These are phyloP conservation scores for Globisporangium nagaii DNA, from an alignment of 352 stramenopile genomes.

Conservation along the genomic window DNA sequence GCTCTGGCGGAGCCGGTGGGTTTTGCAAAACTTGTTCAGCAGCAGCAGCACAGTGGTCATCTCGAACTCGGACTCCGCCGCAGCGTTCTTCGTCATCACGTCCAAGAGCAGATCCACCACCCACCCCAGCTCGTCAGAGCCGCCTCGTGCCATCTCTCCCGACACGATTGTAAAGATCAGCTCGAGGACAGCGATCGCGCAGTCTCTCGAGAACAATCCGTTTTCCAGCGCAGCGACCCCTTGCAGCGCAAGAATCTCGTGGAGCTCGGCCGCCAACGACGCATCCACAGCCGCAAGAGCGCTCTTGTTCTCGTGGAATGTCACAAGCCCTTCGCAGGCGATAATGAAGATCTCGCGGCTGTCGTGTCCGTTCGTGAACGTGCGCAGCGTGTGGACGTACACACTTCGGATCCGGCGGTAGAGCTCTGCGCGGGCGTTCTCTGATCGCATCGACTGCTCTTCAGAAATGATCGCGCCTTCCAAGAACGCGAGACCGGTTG, in stretches of 20 bases:
- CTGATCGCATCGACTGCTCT: constrained; percentile 13
- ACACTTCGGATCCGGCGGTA: constrained; percentile 21
- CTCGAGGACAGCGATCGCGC: constrained; percentile 47
- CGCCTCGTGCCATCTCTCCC: constrained; percentile 10
- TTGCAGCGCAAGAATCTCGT: constrained; percentile 2
- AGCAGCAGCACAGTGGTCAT: constrained; percentile 34
- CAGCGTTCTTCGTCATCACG: constrained; percentile 26
- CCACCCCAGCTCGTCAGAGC: constrained; percentile 26
- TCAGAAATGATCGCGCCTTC: constrained; percentile 34
- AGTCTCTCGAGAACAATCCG: constrained; percentile 47
- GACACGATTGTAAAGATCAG: constrained; percentile 9
- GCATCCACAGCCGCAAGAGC: constrained; percentile 17
- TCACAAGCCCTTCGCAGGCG: constrained; percentile 39
- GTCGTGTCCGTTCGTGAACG: constrained; percentile 35
- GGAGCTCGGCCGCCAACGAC: constrained; percentile 21
- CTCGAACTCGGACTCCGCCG: constrained; percentile 41
- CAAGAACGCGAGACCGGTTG: constrained; percentile 40
- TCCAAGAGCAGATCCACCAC: constrained; percentile 43
- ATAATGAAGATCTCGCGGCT: constrained; percentile 31
- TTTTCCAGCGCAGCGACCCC: constrained; percentile 30
- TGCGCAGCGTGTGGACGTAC: constrained; percentile 26
- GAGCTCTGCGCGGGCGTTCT: constrained; percentile 13
- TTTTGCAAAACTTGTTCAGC: constrained; percentile 38
- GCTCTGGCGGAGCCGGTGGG: constrained; percentile 18
- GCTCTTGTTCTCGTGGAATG: constrained; percentile 29